These are phyloP conservation scores for Wallacemonas sp. DNA, from an alignment of 208 protist genomes.

Conservation along the genomic window DNA sequence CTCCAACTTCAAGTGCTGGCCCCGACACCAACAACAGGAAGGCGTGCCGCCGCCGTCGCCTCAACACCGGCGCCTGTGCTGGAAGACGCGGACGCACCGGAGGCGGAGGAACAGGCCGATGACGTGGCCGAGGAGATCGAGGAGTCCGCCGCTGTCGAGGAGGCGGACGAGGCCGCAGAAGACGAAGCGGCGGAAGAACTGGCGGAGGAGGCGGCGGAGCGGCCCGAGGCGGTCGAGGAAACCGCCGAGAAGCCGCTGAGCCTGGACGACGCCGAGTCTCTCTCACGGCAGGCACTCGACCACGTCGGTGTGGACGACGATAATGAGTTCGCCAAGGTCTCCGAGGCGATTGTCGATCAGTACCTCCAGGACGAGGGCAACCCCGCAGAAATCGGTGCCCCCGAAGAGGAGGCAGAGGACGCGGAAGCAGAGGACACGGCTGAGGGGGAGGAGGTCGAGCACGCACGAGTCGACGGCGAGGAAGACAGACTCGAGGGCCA, in stretches of 20 bases:
- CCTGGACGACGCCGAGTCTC: too few relatives aligned
- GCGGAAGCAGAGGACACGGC: constrained; percentile 15
- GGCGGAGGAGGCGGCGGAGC: neutral
- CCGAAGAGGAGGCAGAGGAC: constrained; percentile 15
- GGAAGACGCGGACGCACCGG: too few relatives aligned
- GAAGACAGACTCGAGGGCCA: neutral
- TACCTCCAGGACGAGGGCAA: constrained; percentile 31
- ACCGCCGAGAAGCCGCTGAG: too few relatives aligned
- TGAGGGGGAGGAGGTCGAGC: neutral
- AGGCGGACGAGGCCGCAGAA: neutral
- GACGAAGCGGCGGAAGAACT: neutral
- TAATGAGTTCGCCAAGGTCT: constrained; percentile 7
- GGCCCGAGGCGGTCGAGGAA: constrained; percentile 1
- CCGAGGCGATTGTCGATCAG: constrained; percentile 23
- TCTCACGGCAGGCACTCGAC: neutral
- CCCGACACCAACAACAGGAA: neutral
- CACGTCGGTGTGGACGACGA: neutral
- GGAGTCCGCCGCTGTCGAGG: too few relatives aligned
- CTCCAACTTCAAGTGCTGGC: constrained; percentile 1
- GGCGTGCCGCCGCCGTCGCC: too few relatives aligned
- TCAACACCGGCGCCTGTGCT: too few relatives aligned
- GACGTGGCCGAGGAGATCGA: too few relatives aligned
- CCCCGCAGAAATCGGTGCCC: constrained; percentile 17
- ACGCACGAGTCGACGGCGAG: neutral
- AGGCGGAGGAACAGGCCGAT: too few relatives aligned